Evolutionary conservation across 805 yeast species (phyloP), one percentile per base, ranked within the genome.

Genomic region (Diddensiella santjacobensis): DNA sequence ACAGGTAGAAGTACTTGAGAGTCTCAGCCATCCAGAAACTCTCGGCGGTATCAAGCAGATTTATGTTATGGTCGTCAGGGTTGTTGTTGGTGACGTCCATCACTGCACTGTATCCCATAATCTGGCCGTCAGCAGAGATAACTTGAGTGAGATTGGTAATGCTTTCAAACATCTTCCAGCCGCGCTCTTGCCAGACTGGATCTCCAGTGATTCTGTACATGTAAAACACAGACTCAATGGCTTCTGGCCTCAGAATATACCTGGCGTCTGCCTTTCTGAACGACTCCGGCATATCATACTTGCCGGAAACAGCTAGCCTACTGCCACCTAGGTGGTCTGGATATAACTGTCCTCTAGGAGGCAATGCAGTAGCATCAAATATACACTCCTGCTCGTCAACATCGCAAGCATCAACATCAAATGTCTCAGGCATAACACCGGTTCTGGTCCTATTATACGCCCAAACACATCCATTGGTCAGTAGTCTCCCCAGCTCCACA

Each of bases 11-110:
- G 66, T 89, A 90, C 66, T 90, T 90, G 63, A 90, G 74, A 2
- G 97, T 90, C 65, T 90, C 96, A 1, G 96, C 93, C 56, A 87
- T 72, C 96, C 96, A 90, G 72, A 88, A 88, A 22, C 93, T 83
- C 40, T 56, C 59, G 11, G 49, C 50, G 40, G 73, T 71, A 2
- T 59, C 54, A 1, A 87, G 78, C 43, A 86, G 87, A 61, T 86
- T 87, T 44, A 73, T 68, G 54, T 88, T 67, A 5, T 84, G 77
- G 2, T 86, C 73, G 3, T 78, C 73, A 8, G 71, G 73, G 18
- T 67, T 65, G 10, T 62, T 51, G 11, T 64, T 55, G 0, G 73
- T 70, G 1, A 79, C 68, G 48, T 71, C 77, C 39, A 57, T 45
- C 5, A 73, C 58, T 1, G 77, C 70, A 11, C 75, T 65, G 51